Evolutionary conservation across 768 basidiomycete genomes (phyloP).

Genomic region (Psilocybe sp.): DNA sequence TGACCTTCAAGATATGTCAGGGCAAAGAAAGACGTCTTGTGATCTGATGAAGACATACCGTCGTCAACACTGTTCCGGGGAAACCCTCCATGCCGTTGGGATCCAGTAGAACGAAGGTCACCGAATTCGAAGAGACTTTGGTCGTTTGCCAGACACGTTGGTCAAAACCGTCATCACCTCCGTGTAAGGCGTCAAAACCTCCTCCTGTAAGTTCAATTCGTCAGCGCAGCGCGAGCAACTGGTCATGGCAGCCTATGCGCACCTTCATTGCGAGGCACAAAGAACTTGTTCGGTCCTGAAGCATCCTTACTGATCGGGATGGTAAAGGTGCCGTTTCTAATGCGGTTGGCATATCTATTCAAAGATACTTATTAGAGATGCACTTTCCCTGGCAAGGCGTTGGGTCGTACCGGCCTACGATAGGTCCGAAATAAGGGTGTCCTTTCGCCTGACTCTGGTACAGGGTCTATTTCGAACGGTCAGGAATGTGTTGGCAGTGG

Average conservation of each 20-base stretch:
- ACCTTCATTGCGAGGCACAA: constrained; percentile 38
- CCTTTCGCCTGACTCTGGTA: constrained; percentile 31
- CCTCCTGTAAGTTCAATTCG: constrained; percentile 22
- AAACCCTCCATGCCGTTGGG: constrained; percentile 43
- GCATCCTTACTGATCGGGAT: constrained; percentile 40
- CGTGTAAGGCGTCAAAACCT: constrained; percentile 40
- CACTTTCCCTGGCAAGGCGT: not conserved
- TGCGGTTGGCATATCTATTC: constrained; percentile 40
- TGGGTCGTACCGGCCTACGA: constrained; percentile 32
- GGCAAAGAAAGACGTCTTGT: not conserved
- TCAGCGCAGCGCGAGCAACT: not conserved
- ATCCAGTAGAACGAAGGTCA: constrained; percentile 42
- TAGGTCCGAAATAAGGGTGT: constrained; percentile 39
- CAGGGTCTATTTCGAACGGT: constrained; percentile 20
- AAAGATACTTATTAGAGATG: not conserved
- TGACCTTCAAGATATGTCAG: constrained; percentile 18
- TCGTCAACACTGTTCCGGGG: constrained; percentile 38
- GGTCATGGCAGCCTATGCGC: constrained; percentile 4
- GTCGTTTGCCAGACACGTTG: constrained; percentile 38
- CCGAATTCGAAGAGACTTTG: constrained; percentile 28
- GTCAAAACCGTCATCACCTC: constrained; percentile 44
- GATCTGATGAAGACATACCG: constrained; percentile 12
- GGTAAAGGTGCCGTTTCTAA: constrained; percentile 41
- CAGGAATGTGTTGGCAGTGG: not conserved
- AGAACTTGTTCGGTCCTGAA: constrained; percentile 33